Percentiles rank a stretch among this genome's conserved stretches.
Conservation (phyloP, 371 early-diverging fungal species). For the Zopfochytrium polystomum region DNA sequence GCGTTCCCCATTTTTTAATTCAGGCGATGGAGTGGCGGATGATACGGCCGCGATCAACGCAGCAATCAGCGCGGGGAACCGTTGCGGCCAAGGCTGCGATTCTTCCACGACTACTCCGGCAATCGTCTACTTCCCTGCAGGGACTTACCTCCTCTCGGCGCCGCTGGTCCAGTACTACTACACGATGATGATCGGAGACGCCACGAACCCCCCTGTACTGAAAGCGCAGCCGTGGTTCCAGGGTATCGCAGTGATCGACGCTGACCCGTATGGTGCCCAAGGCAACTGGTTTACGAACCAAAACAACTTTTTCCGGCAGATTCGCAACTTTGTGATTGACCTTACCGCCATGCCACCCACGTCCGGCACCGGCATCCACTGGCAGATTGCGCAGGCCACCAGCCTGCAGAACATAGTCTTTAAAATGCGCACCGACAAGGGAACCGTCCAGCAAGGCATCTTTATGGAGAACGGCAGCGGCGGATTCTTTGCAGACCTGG, state of each 20-base stretch:
- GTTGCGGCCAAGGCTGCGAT: no score
- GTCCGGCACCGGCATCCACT: no score
- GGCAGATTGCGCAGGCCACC: no score
- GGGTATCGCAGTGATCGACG: slow-evolving; percentile 30
- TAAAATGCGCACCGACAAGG: slow-evolving; percentile 25
- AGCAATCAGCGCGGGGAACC: no score
- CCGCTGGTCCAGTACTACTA: slow-evolving; percentile 31
- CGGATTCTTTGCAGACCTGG: slow-evolving; percentile 27
- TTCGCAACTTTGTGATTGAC: no score
- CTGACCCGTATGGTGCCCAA: slow-evolving; percentile 17
- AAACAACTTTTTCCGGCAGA: slow-evolving; percentile 34
- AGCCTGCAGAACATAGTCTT: no score
- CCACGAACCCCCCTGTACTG: slow-evolving; percentile 23
- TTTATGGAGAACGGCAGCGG: slow-evolving; percentile 37
- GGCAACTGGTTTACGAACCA: slow-evolving; percentile 27
- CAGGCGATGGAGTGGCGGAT: slow-evolving; percentile 21
- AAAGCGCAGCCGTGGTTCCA: slow-evolving; percentile 22
- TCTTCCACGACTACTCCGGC: no score
- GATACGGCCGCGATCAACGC: slow-evolving; percentile 29
- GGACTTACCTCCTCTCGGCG: slow-evolving; percentile 23
- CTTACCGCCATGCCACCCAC: slow-evolving; percentile 18
- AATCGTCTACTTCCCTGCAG: no score
- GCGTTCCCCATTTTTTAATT: no score
- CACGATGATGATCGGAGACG: slow-evolving; percentile 29
- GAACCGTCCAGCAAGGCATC: no score